Conservation (phyloP, 768 basidiomycete species). For the Boletus vinaceobasis region DNA sequence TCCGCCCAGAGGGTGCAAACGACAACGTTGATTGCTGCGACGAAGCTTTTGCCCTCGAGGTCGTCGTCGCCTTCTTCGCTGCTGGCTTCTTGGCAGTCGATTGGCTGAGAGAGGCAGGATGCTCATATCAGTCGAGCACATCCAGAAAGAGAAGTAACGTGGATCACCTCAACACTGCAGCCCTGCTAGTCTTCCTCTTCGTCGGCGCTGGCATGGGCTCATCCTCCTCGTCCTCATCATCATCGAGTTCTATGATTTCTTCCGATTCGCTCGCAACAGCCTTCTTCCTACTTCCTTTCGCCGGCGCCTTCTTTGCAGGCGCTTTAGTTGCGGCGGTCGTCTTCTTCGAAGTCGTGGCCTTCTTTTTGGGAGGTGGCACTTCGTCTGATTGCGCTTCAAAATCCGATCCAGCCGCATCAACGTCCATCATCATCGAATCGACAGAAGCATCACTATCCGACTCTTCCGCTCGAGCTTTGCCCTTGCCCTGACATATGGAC, state of each 20-base stretch:
- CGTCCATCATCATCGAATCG: slow-evolving; percentile 79
- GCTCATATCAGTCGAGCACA: slow-evolving; percentile 18
- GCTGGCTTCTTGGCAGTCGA: slow-evolving; percentile 49
- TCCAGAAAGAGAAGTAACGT: slow-evolving; percentile 21
- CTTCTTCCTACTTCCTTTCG: slow-evolving; percentile 57
- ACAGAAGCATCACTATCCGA: slow-evolving; percentile 48
- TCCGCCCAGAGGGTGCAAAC: slow-evolving; percentile 59
- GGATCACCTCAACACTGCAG: slow-evolving; percentile 60
- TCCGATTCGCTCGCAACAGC: slow-evolving; percentile 48
- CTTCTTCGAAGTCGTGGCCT: slow-evolving; percentile 36
- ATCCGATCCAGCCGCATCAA: slow-evolving; percentile 56
- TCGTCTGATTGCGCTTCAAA: slow-evolving; percentile 42
- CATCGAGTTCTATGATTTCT: slow-evolving; percentile 52
- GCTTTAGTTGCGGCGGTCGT: slow-evolving; percentile 27
- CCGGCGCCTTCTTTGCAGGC: slow-evolving; percentile 43
- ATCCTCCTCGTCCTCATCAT: slow-evolving; percentile 54
- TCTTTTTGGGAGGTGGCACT: slow-evolving; percentile 42
- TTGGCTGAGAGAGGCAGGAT: slow-evolving; percentile 25
- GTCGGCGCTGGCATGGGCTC: slow-evolving; percentile 40
- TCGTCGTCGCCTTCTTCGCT: slow-evolving; percentile 42
- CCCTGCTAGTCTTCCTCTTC: slow-evolving; percentile 60
- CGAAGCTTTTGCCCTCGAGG: slow-evolving; percentile 30
- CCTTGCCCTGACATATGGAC: slow-evolving; percentile 44
- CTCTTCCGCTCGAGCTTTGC: slow-evolving; percentile 45
- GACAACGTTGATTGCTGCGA: slow-evolving; percentile 48